Evolutionary conservation across 2,329 filamentous ascomycete species (phyloP).

Genomic region (Graphilbum fragrans): DNA sequence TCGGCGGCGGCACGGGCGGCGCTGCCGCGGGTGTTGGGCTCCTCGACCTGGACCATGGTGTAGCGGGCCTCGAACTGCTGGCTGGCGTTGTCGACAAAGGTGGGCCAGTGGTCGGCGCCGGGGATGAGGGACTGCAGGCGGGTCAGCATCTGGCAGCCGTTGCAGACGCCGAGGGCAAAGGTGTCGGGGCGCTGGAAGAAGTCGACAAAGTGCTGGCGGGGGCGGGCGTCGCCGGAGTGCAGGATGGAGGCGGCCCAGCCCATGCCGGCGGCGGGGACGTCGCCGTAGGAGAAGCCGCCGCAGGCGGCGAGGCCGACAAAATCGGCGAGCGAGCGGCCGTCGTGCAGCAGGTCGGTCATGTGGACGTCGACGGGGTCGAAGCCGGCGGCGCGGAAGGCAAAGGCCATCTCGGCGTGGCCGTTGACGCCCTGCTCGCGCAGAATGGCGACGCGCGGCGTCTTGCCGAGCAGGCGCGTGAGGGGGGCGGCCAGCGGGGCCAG

Average conservation of each 20-base stretch:
- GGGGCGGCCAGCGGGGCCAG: constrained; percentile 57
- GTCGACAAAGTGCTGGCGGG: constrained; percentile 61
- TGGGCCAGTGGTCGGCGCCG: constrained; percentile 72
- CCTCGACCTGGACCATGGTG: constrained; percentile 66
- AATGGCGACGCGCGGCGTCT: constrained; percentile 69
- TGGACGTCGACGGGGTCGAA: constrained; percentile 90
- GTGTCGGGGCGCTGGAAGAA: constrained; percentile 88
- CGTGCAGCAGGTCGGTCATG: constrained; percentile 81
- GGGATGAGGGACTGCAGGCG: constrained; percentile 76
- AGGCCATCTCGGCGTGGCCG: constrained; percentile 94
- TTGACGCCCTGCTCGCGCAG: constrained; percentile 94
- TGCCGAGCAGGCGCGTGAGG: constrained; percentile 44
- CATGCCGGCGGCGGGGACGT: constrained; percentile 81
- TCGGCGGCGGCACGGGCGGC: not conserved
- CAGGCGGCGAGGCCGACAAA: constrained; percentile 90
- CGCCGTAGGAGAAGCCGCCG: constrained; percentile 80
- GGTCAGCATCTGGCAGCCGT: constrained; percentile 91
- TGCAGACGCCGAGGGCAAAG: constrained; percentile 89
- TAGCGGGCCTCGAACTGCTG: constrained; percentile 86
- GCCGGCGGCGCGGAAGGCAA: constrained; percentile 81
- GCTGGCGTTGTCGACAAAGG: constrained; percentile 71
- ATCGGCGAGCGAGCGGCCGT: constrained; percentile 61
- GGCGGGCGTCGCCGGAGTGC: constrained; percentile 56
- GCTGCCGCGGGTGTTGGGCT: constrained; percentile 25
- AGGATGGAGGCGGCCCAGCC: constrained; percentile 93